Percentiles rank a stretch among this genome's conserved stretches.
phyloP scores from a whole-genome alignment of 164 flowering plant genomes.

The Piper betle region DNA sequence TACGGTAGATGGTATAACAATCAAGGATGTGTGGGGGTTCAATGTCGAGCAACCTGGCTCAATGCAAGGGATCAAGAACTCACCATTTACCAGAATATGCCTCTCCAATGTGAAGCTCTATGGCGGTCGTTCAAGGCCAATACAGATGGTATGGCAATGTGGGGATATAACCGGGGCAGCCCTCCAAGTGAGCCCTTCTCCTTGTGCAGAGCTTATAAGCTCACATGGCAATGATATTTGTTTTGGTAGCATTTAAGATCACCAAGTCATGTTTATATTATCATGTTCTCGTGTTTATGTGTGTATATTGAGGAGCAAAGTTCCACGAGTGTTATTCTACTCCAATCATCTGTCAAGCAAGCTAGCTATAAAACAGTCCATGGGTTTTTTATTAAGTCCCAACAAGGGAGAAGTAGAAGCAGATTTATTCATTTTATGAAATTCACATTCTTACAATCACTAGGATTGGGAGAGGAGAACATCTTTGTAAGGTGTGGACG shows the following conservation, averaged over 20 bases:
- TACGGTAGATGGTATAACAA: slow-evolving; percentile 31
- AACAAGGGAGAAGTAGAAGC: not conserved
- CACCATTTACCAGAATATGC: slow-evolving; percentile 75
- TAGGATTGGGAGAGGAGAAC: slow-evolving; percentile 24
- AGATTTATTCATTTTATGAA: not conserved
- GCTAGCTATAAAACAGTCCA: no score
- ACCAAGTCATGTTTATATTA: not conserved
- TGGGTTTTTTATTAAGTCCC: no score
- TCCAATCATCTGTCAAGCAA: no score
- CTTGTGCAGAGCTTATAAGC: slow-evolving; percentile 52
- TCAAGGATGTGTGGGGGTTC: slow-evolving; percentile 28
- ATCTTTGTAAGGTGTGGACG: slow-evolving; percentile 50
- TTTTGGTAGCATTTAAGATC: slow-evolving; percentile 17
- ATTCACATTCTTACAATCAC: not conserved
- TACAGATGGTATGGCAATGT: not conserved
- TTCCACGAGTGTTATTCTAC: no score
- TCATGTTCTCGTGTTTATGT: no score
- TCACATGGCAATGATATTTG: slow-evolving; percentile 30
- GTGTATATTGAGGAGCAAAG: no score
- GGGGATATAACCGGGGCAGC: slow-evolving; percentile 65
- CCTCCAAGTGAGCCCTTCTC: slow-evolving; percentile 49
- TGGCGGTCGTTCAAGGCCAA: slow-evolving; percentile 23
- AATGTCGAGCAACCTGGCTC: slow-evolving; percentile 63
- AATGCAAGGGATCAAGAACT: slow-evolving; percentile 45
- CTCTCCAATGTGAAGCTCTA: slow-evolving; percentile 51